Percentiles rank a stretch among this genome's conserved stretches.
Conservation (phyloP, 495 filamentous ascomycete species). For the Eremomyces bilateralis region DNA sequence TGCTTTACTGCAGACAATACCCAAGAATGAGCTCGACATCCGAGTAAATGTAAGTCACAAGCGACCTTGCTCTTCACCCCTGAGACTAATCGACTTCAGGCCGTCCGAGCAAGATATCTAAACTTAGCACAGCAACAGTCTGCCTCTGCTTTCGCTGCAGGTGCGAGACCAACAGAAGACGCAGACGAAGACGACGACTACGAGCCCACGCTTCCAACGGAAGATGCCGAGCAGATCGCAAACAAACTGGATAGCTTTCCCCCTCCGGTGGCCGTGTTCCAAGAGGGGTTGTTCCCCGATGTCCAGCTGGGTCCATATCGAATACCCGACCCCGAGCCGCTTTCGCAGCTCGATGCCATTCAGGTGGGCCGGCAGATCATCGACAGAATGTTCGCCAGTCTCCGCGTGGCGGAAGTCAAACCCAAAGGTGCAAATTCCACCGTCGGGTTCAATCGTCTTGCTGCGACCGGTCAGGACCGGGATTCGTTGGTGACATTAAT, state of each 20-base stretch:
- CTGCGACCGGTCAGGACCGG: slow-evolving; percentile 64
- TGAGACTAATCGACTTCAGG: no score
- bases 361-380: slow-evolving; percentile 49
- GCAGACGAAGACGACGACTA: slow-evolving; percentile 83
- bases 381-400: not conserved
- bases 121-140: not conserved
- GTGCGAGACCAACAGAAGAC: slow-evolving; percentile 22
- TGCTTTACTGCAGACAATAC: slow-evolving; percentile 40
- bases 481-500: slow-evolving; percentile 84
- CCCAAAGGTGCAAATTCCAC: not conserved
- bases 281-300: slow-evolving; percentile 19
- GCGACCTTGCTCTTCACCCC: no score
- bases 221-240: slow-evolving; percentile 47
- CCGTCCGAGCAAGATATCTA: slow-evolving; percentile 27
- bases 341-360: slow-evolving; percentile 43
- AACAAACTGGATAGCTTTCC: slow-evolving; percentile 47
- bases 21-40: slow-evolving; percentile 38
- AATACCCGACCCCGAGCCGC: slow-evolving; percentile 51
- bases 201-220: slow-evolving; percentile 54
- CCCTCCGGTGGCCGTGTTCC: slow-evolving; percentile 19
- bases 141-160: not conserved
- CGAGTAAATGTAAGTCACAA: no score
- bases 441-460: slow-evolving; percentile 58
- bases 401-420: not conserved
- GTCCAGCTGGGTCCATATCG: slow-evolving; percentile 47